These are phyloP conservation scores for Pyrus bretschneideri DNA, from an alignment of 306 rosid genomes.

Conservation along the genomic window DNA sequence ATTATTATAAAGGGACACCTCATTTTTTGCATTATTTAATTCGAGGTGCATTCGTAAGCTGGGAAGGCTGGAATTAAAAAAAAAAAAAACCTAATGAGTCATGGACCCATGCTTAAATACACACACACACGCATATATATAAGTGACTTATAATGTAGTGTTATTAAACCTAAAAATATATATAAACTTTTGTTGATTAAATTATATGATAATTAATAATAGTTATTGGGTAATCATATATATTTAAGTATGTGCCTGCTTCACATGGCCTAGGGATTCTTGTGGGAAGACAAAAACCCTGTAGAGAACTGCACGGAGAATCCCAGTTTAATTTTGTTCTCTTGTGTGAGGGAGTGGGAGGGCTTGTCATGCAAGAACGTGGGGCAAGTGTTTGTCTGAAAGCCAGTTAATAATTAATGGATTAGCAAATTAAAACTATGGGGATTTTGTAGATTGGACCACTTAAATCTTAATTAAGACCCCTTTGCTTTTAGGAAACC, in stretches of 20 bases:
- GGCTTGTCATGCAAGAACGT: slow-evolving; percentile 54
- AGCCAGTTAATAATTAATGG: slow-evolving; percentile 23
- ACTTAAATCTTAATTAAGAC: slow-evolving; percentile 18
- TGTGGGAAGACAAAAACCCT: slow-evolving; percentile 40
- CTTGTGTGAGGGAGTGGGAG: slow-evolving; percentile 25
- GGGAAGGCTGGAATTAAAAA: slow-evolving; percentile 21
- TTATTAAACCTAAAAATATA: not conserved
- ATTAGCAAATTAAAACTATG: not conserved
- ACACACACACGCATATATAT: not conserved
- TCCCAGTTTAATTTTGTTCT: slow-evolving; percentile 69
- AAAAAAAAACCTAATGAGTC: slow-evolving; percentile 11
- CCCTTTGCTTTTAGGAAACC: not conserved
- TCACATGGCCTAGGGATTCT: slow-evolving; percentile 55
- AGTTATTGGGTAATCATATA: slow-evolving; percentile 3
- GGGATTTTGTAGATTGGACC: slow-evolving; percentile 16
- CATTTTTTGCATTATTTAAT: slow-evolving; percentile 28
- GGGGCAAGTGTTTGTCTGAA: slow-evolving; percentile 51
- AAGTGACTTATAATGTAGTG: not conserved
- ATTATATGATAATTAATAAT: not conserved
- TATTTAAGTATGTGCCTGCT: slow-evolving; percentile 17
- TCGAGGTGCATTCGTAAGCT: slow-evolving; percentile 29
- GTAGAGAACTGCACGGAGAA: slow-evolving; percentile 46
- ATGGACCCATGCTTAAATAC: not conserved
- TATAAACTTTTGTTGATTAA: too few relatives aligned
- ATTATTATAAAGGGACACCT: slow-evolving; percentile 23